Evolutionary conservation across 164 flowering plant genomes (phyloP).

Genomic region (Nymphaea thermarum): DNA sequence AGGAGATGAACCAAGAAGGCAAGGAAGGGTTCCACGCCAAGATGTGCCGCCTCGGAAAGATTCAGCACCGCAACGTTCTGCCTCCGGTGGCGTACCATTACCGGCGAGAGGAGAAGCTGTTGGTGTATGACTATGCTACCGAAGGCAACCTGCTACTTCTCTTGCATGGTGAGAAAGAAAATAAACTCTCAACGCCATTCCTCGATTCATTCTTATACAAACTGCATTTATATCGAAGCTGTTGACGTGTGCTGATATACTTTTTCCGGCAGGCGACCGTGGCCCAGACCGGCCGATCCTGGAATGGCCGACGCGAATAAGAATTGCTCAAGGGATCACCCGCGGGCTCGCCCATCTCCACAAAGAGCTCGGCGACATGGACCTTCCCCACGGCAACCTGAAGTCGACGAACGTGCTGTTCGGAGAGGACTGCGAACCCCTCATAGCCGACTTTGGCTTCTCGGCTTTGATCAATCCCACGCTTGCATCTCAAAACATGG

Average conservation of each 20-base stretch:
- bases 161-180: slow-evolving; percentile 17
- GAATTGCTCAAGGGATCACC: slow-evolving; percentile 61
- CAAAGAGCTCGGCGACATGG: slow-evolving; percentile 28
- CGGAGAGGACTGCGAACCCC: slow-evolving; percentile 37
- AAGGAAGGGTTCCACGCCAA: slow-evolving; percentile 57
- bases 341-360: slow-evolving; percentile 57
- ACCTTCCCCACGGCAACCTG: slow-evolving; percentile 82
- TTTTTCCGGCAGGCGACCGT: slow-evolving; percentile 49
- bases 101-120: slow-evolving; percentile 81
- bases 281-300: slow-evolving; percentile 40
- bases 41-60: slow-evolving; percentile 42
- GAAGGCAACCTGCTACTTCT: slow-evolving; percentile 70
- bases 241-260: not conserved
- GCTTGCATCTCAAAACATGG: slow-evolving; percentile 39
- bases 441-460: slow-evolving; percentile 53
- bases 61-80: slow-evolving; percentile 54
- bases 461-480: slow-evolving; percentile 29
- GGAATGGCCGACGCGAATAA: slow-evolving; percentile 59
- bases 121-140: slow-evolving; percentile 53
- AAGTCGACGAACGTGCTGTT: slow-evolving; percentile 80
- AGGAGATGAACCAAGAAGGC: slow-evolving; percentile 55
- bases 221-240: too few species aligned
- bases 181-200: not conserved
- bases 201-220: not conserved
- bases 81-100: slow-evolving; percentile 76